Evolutionary conservation across 1,284 basidiomycete species (phyloP).

Genomic region (Ustilago xerochloae): DNA sequence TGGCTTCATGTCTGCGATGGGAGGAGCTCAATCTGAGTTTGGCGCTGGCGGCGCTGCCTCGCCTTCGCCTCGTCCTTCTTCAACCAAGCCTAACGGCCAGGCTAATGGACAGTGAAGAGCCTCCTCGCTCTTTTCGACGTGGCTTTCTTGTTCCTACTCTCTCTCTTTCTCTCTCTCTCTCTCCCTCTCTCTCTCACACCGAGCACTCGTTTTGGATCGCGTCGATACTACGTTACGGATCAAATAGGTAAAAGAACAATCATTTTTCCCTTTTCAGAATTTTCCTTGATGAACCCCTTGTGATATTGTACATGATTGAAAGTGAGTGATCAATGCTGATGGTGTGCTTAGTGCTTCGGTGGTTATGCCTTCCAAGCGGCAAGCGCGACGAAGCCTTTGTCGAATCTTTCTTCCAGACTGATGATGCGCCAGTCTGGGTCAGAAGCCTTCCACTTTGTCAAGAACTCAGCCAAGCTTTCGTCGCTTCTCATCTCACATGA

Average conservation of each 20-base stretch:
- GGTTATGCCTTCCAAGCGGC: conserved; percentile 45
- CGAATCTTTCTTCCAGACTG: conserved; percentile 41
- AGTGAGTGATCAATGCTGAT: not conserved
- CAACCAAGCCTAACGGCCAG: conserved; percentile 35
- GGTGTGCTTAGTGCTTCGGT: no score
- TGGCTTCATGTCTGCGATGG: conserved; percentile 41
- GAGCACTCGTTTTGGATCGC: no score
- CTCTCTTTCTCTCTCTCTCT: not conserved
- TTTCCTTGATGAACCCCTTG: no score
- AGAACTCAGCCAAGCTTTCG: conserved; percentile 47
- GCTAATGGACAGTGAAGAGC: conserved; percentile 15
- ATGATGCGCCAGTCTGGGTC: conserved; percentile 30
- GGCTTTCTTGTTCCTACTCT: not conserved
- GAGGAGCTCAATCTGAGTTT: conserved; percentile 24
- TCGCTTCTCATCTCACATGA: conserved; percentile 57
- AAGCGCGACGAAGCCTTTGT: conserved; percentile 44
- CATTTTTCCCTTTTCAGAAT: no score
- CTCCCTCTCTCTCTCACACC: not conserved
- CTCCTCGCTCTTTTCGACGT: not conserved
- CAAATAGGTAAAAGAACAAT: conserved; percentile 7
- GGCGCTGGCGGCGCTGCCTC: conserved; percentile 17
- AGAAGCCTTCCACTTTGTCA: conserved; percentile 42
- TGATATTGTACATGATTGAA: not conserved
- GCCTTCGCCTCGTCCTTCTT: conserved; percentile 16
- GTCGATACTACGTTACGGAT: no score